Base-by-base conservation (phyloP, 495 filamentous ascomycete species). In the Penicillium steckii region DNA sequence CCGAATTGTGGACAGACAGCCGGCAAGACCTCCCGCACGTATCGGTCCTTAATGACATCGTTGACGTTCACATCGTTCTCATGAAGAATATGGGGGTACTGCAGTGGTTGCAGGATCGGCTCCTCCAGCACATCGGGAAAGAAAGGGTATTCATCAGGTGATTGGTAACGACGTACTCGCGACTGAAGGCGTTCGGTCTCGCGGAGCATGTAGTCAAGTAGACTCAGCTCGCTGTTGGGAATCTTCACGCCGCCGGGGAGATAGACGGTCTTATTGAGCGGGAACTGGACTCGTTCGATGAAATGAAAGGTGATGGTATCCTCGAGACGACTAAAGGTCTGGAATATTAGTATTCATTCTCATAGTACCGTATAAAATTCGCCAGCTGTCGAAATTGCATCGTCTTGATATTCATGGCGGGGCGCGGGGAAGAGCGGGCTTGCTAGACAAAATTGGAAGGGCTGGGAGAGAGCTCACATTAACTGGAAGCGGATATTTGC, bases 281-380 rank as follows among this genome's bases (percentile, higher is more conserved):
- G 92, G 71, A 99, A 99, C 74, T 99, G 95, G 26, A 92, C 95
- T 21, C 95, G 88, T 68, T 99, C 95, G 65, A 99, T 99, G 19
- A 97, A 76, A 74, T 97, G 90, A 75, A 96, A 99, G 62, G 89
- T 96, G 65, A 99, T 97, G 50, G 95, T 97, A 66, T 99, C 95
- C 75, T 99, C 94, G 17, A 97, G 80, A 32, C 94, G 94, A 57
- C 92, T 97, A 65, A 24, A n/a, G 22, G 33, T 1, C 32, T 51
- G 46, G 8, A 8, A 42, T 55, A 1, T 62, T 44, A 62, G 42
- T 46, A 24, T 10, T 24, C 2, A 24, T 48, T 46, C 38, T 33
- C 17, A 42, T 30, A 42, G 37, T 44, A n/a, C n/a, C n/a, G n/a
- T n/a, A n/a, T n/a, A n/a, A n/a, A n/a, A n/a, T n/a, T n/a, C n/a